Evolutionary conservation across 306 rosid species (phyloP).

Genomic region (Acmispon strigosus): DNA sequence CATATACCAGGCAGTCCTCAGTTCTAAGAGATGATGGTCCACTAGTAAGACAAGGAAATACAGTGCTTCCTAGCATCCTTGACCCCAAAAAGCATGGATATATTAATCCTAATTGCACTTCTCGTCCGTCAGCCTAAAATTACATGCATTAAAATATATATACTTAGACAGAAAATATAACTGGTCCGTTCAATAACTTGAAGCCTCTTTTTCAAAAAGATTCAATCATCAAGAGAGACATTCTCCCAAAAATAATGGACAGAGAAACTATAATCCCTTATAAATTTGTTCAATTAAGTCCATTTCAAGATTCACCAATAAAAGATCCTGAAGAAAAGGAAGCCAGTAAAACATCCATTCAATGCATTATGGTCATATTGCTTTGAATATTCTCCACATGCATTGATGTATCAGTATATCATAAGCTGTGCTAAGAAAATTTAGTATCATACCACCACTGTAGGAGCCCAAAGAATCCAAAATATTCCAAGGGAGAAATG

Average conservation of each 20-base stretch:
- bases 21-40: conserved; percentile 64
- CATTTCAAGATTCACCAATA: conserved; percentile 6
- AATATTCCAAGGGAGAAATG: conserved; percentile 70
- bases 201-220: background rate
- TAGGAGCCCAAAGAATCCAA: conserved; percentile 97
- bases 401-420: background rate
- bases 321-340: conserved; percentile 12
- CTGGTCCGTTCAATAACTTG: background rate
- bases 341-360: background rate
- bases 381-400: conserved; percentile 8
- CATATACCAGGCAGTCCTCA: conserved; percentile 66
- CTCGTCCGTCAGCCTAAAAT: conserved; percentile 91
- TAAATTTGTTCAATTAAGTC: background rate
- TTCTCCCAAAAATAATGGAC: conserved; percentile 2
- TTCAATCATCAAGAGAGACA: background rate
- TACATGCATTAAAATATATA: conserved; percentile 13
- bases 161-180: background rate
- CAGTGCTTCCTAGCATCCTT: conserved; percentile 88
- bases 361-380: background rate
- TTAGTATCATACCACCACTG: conserved; percentile 77
- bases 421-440: background rate
- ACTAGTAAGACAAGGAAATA: conserved; percentile 75
- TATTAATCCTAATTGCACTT: conserved; percentile 76
- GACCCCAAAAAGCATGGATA: conserved; percentile 80
- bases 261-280: background rate